Evolutionary conservation across 805 yeast species (phyloP).

Genomic region (Lachancea thermotolerans): DNA sequence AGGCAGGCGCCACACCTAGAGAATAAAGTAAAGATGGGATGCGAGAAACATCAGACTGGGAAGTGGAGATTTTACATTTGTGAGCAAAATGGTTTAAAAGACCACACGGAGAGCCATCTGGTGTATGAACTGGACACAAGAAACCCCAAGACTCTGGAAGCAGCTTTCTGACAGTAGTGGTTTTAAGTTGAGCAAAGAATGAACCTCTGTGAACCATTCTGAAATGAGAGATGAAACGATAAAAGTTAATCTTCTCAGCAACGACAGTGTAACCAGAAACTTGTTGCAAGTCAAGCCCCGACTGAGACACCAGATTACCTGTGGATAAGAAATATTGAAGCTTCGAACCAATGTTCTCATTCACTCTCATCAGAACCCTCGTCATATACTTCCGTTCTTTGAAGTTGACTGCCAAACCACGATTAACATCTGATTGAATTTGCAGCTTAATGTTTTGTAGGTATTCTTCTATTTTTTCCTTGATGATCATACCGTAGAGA

Average conservation of each 20-base stretch:
- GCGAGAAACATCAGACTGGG: slow-evolving; percentile 61
- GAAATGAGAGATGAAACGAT: slow-evolving; percentile 96
- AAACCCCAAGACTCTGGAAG: slow-evolving; percentile 99
- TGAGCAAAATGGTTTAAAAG: slow-evolving; percentile 93
- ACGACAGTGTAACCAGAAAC: slow-evolving; percentile 97
- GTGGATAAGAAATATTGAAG: slow-evolving; percentile 91
- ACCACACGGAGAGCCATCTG: slow-evolving; percentile 99
- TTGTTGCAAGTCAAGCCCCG: slow-evolving; percentile 96
- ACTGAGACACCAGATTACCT: slow-evolving; percentile 93
- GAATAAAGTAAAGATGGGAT: slow-evolving; percentile 60
- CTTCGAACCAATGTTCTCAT: slow-evolving; percentile 92
- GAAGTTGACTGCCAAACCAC: slow-evolving; percentile 79
- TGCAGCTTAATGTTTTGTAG: slow-evolving; percentile 65
- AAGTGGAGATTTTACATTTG: slow-evolving; percentile 82
- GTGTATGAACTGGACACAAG: slow-evolving; percentile 97
- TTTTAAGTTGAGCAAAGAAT: slow-evolving; percentile 95
- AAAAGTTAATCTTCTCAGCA: slow-evolving; percentile 95
- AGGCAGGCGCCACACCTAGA: slow-evolving; percentile 75
- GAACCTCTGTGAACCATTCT: slow-evolving; percentile 99
- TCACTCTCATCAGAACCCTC: slow-evolving; percentile 68
- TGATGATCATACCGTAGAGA: slow-evolving; percentile 91
- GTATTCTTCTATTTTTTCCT: slow-evolving; percentile 94
- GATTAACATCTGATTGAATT: slow-evolving; percentile 69
- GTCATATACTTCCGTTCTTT: slow-evolving; percentile 76
- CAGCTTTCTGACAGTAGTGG: slow-evolving; percentile 93